Conservation (phyloP, 768 basidiomycete species). For the Sarcomyxa edulis region DNA sequence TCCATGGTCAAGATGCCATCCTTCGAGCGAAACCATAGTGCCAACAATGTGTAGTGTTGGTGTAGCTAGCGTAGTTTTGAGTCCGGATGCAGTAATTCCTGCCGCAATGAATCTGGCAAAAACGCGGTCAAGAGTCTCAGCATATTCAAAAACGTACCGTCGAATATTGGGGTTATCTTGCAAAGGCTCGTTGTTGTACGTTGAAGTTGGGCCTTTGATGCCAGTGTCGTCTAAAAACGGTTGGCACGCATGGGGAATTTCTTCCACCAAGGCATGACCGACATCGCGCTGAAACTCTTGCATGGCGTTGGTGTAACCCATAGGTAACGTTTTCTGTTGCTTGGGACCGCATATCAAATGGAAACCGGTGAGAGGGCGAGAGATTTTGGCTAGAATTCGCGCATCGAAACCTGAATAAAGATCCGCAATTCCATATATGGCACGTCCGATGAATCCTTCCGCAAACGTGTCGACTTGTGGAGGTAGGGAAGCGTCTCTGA, state of each 20-base stretch:
- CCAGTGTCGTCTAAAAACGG: constrained; percentile 16
- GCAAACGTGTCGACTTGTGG: constrained; percentile 20
- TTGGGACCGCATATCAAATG: constrained; percentile 18
- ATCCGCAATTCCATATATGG: constrained; percentile 19
- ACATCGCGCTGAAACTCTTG: constrained; percentile 26
- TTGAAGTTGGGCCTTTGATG: constrained; percentile 11
- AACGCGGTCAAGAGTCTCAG: constrained; percentile 15
- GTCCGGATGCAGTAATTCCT: constrained; percentile 26
- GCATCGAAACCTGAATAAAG: constrained; percentile 29
- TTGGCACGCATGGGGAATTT: constrained; percentile 9
- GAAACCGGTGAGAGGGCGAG: constrained; percentile 26
- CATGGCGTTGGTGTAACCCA: constrained; percentile 28
- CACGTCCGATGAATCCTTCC: constrained; percentile 16
- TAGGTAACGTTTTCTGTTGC: constrained; percentile 18
- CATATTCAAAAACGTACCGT: constrained; percentile 22
- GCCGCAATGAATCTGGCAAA: constrained; percentile 16
- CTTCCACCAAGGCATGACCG: constrained; percentile 9
- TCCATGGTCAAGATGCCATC: constrained; percentile 19
- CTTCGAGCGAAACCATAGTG: constrained; percentile 19
- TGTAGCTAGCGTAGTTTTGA: constrained; percentile 18
- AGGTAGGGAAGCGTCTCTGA: constrained; percentile 18
- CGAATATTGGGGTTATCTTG: constrained; percentile 18
- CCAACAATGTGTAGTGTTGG: constrained; percentile 22
- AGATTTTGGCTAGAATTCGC: constrained; percentile 15
- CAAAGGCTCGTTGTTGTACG: constrained; percentile 10